These are phyloP conservation scores for Gaeumannomyces sp. DNA, from an alignment of 2,329 filamentous ascomycete genomes.

Conservation along the genomic window DNA sequence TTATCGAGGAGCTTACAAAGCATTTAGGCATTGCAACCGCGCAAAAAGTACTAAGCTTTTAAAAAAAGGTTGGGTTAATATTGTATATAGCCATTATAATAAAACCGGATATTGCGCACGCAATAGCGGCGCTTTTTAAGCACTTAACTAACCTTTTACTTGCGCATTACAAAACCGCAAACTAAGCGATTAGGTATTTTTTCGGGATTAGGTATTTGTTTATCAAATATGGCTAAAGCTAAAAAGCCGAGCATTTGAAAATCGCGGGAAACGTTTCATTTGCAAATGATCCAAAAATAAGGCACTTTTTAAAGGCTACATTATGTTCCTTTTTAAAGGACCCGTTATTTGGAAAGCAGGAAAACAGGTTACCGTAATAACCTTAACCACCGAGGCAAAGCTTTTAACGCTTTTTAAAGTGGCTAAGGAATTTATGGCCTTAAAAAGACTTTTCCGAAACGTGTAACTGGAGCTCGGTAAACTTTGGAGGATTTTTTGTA, in stretches of 20 bases:
- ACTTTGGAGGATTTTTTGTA: background rate
- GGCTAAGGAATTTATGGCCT: background rate
- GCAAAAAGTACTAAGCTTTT: background rate
- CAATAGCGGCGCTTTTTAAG: background rate
- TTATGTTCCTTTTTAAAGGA: constrained; percentile 5
- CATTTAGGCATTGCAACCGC: no score
- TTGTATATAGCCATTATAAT: no score
- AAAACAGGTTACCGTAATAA: constrained; percentile 10
- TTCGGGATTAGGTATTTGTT: background rate
- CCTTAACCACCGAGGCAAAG: constrained; percentile 9
- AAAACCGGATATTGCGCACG: background rate
- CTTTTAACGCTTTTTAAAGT: background rate
- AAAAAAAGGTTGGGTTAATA: no score
- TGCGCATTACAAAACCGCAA: background rate
- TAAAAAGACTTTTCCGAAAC: background rate
- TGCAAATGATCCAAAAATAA: background rate
- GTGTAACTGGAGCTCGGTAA: background rate
- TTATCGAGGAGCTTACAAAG: no score
- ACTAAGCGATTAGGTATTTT: background rate
- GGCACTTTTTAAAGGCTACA: background rate
- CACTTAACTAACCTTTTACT: background rate
- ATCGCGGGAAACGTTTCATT: background rate
- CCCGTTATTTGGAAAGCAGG: constrained; percentile 8
- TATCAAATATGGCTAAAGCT: background rate
- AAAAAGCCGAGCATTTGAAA: background rate